Base-by-base conservation (phyloP, 371 early-diverging fungal species). In the Rhizopus delemar region DNA sequence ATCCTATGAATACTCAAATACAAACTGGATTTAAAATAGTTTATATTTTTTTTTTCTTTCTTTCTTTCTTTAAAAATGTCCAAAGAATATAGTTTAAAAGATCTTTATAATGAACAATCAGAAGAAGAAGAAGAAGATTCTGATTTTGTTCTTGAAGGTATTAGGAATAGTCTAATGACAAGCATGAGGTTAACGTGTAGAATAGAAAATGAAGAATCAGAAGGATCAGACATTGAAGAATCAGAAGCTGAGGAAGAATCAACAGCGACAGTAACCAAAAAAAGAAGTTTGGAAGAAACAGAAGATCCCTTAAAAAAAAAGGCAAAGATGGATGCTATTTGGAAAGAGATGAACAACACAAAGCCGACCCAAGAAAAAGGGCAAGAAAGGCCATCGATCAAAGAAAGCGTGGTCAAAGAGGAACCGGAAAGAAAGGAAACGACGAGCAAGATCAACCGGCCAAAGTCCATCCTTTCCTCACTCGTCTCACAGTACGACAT, bases 401-500 rank as follows among this genome's bases (percentile, higher is more conserved):
- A 28, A 22, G 41, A 29, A 38, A 45, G 33, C 7, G 39, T 16
- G 31, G 22, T 13, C 31, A 36, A 52, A 38, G 41, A 12, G 31
- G 31, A 28, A 29, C 8, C 6, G 12, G 22, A 49, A 36, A 29
- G n/a, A 39, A 36, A 9, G 22, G 55, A 52, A 48, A 16, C 50
- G 36, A 35, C 32, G 41, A 6, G 15, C 15, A 53, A 46, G 4
- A 45, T 38, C 39, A 57, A 53, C 28, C 71, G 83, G 58, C 80
- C 79, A 12, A 82, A 82, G 66, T 83, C 83, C 2, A 69, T 35
- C 3, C 59, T 87, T 16, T 77, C 77, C 3, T 81, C 78, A 7
- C 63, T 90, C 1, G 86, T 85, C 0, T 71, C 81, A 4, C 80
- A 84, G 46, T 87, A 84, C 62, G 84, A 84, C 3, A 77, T 87